Evolutionary conservation across 1,139 yeast species (phyloP).

Genomic region (Kurtzmaniella quercitrusa): DNA sequence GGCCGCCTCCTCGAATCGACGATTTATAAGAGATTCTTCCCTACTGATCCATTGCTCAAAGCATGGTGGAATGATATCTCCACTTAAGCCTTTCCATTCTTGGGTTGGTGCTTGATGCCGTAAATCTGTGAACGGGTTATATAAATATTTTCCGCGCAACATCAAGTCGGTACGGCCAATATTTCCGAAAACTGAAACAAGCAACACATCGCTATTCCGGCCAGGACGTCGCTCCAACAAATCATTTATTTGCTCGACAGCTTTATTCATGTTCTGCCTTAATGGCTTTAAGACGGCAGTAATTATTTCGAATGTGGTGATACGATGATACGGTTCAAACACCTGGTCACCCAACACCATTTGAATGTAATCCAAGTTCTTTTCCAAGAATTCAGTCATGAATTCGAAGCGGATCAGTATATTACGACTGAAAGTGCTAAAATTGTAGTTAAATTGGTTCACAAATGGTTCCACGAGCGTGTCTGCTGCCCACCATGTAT

Average conservation of each 20-base stretch:
- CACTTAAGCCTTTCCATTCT: conserved; percentile 60
- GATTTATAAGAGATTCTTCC: conserved; percentile 56
- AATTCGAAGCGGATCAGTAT: conserved; percentile 61
- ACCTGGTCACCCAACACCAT: conserved; percentile 23
- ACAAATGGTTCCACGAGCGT: conserved; percentile 54
- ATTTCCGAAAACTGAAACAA: conserved; percentile 62
- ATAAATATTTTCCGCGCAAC: conserved; percentile 51
- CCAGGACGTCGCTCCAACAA: conserved; percentile 21
- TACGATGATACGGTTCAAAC: conserved; percentile 21
- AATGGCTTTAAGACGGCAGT: conserved; percentile 51
- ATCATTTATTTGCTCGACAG: conserved; percentile 25
- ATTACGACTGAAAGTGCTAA: conserved; percentile 53
- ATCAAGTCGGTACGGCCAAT: conserved; percentile 56
- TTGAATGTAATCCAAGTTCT: conserved; percentile 36
- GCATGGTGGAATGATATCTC: conserved; percentile 44
- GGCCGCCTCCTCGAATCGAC: conserved; percentile 55
- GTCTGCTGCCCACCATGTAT: conserved; percentile 57
- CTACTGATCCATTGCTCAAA: conserved; percentile 58
- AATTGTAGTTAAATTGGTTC: conserved; percentile 70
- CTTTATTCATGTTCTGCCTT: conserved; percentile 38
- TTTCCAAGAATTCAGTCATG: conserved; percentile 46
- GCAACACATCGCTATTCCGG: conserved; percentile 41
- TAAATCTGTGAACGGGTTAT: conserved; percentile 41
- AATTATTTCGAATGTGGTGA: conserved; percentile 49
- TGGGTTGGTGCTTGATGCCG: conserved; percentile 26